Percentiles rank a stretch among this genome's conserved stretches.
Conservation (phyloP, 768 basidiomycete species). For the Rhodocollybia butyracea region DNA sequence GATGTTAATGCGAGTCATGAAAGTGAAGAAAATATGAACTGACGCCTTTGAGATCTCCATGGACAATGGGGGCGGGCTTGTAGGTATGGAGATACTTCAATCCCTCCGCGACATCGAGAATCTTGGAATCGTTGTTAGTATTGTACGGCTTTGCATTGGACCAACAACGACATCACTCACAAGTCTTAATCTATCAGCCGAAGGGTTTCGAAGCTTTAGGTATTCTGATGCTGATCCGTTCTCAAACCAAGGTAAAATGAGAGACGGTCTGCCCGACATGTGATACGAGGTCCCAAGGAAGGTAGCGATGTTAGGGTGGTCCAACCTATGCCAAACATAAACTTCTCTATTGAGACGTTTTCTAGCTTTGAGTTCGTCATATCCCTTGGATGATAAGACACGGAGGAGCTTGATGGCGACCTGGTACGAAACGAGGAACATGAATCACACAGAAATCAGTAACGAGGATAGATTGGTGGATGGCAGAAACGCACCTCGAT, state of each 20-base stretch:
- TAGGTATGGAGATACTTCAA: conserved; percentile 40
- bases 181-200: conserved; percentile 32
- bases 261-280: conserved; percentile 30
- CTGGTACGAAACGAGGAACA: conserved; percentile 18
- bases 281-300: conserved; percentile 45
- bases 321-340: conserved; percentile 44
- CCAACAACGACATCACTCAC: conserved; percentile 20
- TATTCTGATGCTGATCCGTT: conserved; percentile 47
- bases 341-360: conserved; percentile 44
- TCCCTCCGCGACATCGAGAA: conserved; percentile 41
- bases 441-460: background rate
- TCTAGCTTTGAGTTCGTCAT: conserved; percentile 31
- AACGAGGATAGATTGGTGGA: background rate
- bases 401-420: conserved; percentile 49
- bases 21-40: background rate
- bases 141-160: background rate
- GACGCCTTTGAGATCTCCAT: conserved; percentile 13
- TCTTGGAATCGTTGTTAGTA: conserved; percentile 22
- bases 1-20: background rate
- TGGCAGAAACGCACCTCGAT: background rate
- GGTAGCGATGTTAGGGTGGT: conserved; percentile 45
- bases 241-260: conserved; percentile 46
- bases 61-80: conserved; percentile 27
- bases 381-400: conserved; percentile 24
- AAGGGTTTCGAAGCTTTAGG: conserved; percentile 27